Evolutionary conservation across 257 asterid species (phyloP).

Genomic region (Petunia secreta): DNA sequence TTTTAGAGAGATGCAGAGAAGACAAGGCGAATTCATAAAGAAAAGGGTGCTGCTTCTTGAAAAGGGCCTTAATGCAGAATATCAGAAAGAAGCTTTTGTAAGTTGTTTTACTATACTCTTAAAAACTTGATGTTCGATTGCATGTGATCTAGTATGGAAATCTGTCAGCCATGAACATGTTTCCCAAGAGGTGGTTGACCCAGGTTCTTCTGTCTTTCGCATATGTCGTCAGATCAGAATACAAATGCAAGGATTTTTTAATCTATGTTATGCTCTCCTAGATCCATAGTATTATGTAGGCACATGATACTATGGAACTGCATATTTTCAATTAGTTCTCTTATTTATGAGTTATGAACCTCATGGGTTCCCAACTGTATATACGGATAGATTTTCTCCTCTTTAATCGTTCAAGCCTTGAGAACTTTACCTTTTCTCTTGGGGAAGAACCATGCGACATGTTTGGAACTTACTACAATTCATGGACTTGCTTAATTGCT

Average conservation of each 20-base stretch:
- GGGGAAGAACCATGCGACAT: background rate
- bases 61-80: slow-evolving; percentile 77
- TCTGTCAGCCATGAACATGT: background rate
- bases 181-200: background rate
- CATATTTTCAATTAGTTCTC: slow-evolving; percentile 11
- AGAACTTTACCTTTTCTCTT: background rate
- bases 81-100: slow-evolving; percentile 65
- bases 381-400: slow-evolving; percentile 11
- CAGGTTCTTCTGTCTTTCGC: background rate
- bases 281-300: slow-evolving; percentile 11
- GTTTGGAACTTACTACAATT: slow-evolving; percentile 4
- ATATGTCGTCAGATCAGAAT: background rate
- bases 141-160: background rate
- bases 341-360: background rate
- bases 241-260: background rate
- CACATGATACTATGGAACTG: background rate
- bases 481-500: slow-evolving; percentile 19
- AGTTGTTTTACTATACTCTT: slow-evolving; percentile 43
- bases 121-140: slow-evolving; percentile 17
- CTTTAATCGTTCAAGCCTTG: background rate
- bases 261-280: background rate
- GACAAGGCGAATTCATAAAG: slow-evolving; percentile 87
- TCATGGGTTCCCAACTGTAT: slow-evolving; percentile 4
- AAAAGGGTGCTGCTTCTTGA: slow-evolving; percentile 92
- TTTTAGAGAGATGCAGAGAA: slow-evolving; percentile 92